Conservation (phyloP, 768 basidiomycete species). For the Cyclocybe cylindracea region DNA sequence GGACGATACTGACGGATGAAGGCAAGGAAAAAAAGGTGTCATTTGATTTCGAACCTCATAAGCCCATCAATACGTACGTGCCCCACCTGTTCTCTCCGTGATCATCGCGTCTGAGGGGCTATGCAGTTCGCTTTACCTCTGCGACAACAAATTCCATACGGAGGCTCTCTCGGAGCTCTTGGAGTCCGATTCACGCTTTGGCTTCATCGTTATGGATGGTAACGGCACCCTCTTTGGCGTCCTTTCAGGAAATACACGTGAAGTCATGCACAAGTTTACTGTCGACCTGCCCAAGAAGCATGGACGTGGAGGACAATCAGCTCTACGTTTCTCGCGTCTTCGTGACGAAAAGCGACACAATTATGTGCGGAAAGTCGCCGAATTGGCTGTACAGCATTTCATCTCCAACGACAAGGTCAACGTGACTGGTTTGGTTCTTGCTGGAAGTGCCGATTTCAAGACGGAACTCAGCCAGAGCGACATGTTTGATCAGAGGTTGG, state of each 20-base stretch:
- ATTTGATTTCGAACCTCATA: conserved; percentile 98
- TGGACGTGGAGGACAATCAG: conserved; percentile 99
- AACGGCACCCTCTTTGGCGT: conserved; percentile 97
- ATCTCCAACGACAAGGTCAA: conserved; percentile 99
- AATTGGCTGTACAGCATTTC: conserved; percentile 95
- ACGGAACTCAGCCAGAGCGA: conserved; percentile 95
- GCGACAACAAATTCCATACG: conserved; percentile 99
- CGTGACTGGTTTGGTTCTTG: conserved; percentile 92
- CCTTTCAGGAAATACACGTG: conserved; percentile 95
- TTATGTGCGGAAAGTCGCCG: conserved; percentile 98
- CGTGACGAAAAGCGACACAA: conserved; percentile 99
- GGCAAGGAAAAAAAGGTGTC: conserved; percentile 99
- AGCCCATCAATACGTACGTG: conserved; percentile 95
- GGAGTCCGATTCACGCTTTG: conserved; percentile 96
- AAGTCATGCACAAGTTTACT: conserved; percentile 96
- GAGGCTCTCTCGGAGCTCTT: conserved; percentile 95
- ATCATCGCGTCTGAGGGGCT: neutral
- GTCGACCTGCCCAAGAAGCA: conserved; percentile 99
- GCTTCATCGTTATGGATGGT: conserved; percentile 99
- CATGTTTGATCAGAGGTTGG: conserved; percentile 90
- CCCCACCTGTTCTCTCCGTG: neutral
- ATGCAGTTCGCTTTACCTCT: conserved; percentile 90
- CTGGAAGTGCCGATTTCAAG: conserved; percentile 98
- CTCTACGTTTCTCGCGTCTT: conserved; percentile 98
- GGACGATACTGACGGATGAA: conserved; percentile 96